Evolutionary conservation across 805 yeast genomes (phyloP).

Genomic region (Cyberlindnera subsufficiens): DNA sequence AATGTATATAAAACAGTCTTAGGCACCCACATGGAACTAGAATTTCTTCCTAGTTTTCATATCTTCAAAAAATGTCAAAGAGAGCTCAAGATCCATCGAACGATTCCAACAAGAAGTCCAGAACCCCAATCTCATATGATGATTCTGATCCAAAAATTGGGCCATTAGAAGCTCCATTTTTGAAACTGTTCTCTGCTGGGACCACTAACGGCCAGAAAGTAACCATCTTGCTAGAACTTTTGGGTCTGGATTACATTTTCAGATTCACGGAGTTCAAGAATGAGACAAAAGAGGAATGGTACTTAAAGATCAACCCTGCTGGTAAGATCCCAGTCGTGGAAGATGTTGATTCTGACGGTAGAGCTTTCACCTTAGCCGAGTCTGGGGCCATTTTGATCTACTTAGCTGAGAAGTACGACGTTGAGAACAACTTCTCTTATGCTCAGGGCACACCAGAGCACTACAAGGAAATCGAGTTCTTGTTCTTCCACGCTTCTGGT

Average conservation of each 20-base stretch:
- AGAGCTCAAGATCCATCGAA: neutral
- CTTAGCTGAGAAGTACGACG: constrained; percentile 53
- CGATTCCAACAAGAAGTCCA: neutral
- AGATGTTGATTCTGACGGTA: constrained; percentile 31
- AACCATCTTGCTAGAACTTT: constrained; percentile 29
- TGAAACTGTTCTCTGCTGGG: constrained; percentile 34
- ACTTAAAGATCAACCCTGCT: constrained; percentile 48
- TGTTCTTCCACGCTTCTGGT: constrained; percentile 52
- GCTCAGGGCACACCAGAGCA: constrained; percentile 35
- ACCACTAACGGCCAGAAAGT: constrained; percentile 38
- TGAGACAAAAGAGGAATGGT: constrained; percentile 54
- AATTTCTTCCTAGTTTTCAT: no score
- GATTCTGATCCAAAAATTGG: constrained; percentile 12
- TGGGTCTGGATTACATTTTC: constrained; percentile 27
- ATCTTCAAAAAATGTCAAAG: neutral
- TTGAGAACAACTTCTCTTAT: constrained; percentile 35
- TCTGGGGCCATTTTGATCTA: constrained; percentile 57
- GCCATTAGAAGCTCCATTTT: constrained; percentile 30
- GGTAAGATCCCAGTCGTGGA: constrained; percentile 56
- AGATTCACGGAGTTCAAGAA: constrained; percentile 31
- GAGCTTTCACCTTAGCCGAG: constrained; percentile 41
- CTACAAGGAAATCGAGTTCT: constrained; percentile 46
- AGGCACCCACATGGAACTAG: no score
- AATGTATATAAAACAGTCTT: no score
- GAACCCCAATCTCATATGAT: neutral